Conservation (phyloP, 495 filamentous ascomycete species). For the Neurospora cerealis region DNA sequence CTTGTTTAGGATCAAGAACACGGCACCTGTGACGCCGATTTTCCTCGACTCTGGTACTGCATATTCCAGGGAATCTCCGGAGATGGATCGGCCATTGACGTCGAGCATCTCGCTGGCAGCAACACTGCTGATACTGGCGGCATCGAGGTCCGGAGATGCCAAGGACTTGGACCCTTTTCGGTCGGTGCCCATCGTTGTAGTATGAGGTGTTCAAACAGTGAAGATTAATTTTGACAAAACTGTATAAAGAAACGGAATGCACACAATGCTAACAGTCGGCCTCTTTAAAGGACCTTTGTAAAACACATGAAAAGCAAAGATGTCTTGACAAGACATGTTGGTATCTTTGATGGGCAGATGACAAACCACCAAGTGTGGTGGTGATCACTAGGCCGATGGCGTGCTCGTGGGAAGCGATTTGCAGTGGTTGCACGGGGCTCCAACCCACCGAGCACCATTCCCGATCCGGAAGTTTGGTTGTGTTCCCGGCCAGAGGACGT, state of each 20-base stretch:
- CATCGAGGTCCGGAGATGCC: not conserved
- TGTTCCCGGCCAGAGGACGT: not conserved
- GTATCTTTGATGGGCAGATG: not conserved
- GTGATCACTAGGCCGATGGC: constrained; percentile 5
- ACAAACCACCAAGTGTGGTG: not conserved
- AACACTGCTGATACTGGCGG: constrained; percentile 7
- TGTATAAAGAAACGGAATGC: not conserved
- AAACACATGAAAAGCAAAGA: not conserved
- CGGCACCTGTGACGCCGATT: constrained; percentile 41
- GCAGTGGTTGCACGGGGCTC: not conserved
- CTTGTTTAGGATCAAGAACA: constrained; percentile 47
- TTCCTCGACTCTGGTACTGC: constrained; percentile 33
- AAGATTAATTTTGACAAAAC: not conserved
- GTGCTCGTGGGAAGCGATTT: constrained; percentile 6
- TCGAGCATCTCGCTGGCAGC: constrained; percentile 6
- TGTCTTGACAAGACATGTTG: not conserved
- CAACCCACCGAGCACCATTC: not conserved
- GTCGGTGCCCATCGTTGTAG: not conserved
- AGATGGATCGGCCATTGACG: not conserved
- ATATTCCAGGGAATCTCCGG: constrained; percentile 1
- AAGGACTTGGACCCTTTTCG: not conserved
- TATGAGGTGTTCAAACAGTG: not conserved
- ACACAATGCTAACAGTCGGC: not conserved
- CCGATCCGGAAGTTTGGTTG: not conserved
- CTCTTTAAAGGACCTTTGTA: not conserved